Evolutionary conservation across 1,139 yeast genomes (phyloP), one percentile per base, ranked within the genome.

Genomic region (Lodderomyces oxycetoniae): DNA sequence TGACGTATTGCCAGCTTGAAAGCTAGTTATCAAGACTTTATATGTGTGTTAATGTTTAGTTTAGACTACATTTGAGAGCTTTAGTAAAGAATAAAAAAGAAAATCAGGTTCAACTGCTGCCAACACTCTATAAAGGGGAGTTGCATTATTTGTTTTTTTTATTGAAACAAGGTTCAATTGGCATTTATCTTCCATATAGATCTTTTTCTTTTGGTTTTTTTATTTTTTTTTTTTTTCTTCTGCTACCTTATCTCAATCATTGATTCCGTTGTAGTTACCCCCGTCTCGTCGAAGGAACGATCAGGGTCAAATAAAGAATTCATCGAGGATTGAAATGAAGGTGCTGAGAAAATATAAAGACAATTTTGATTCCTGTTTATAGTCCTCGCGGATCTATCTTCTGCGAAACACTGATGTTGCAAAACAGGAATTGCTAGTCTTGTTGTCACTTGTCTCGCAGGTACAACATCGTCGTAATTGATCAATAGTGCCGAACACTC

Each of bases 381-480:
- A n/a, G 8, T 9, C 23, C 23, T n/a, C n/a, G 8, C 23, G 23
- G 8, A 8, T 20, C 26, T 10, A 14, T 7, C 9, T 11, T 24
- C 26, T 10, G 26, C 26, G 9, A 24, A 24, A 24, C 26, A 24
- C 7, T 24, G 26, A 12, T 24, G 31, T 8, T 22, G n/a, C 12
- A 7, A 12, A 13, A 16, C 24, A 16, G 34, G 30, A 2, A 28
- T 28, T 16, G 35, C 34, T 20, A 36, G 27, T n/a, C 25, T 31
- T 1, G 39, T 33, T 3, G 34, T 33, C 4, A 33, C 34, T 30
- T 36, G 39, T 26, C 39, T 32, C 15, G 39, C 36, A 15, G 39
- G 39, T 17, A 30, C 31, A 13, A 23, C n/a, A 16, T 30, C 13
- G 8, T 32, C 30, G 26, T 30, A 30, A 23, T 30, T 15, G 26